These are phyloP conservation scores for Penicillium coprophilum DNA, from an alignment of 495 filamentous ascomycete species.

Conservation along the genomic window DNA sequence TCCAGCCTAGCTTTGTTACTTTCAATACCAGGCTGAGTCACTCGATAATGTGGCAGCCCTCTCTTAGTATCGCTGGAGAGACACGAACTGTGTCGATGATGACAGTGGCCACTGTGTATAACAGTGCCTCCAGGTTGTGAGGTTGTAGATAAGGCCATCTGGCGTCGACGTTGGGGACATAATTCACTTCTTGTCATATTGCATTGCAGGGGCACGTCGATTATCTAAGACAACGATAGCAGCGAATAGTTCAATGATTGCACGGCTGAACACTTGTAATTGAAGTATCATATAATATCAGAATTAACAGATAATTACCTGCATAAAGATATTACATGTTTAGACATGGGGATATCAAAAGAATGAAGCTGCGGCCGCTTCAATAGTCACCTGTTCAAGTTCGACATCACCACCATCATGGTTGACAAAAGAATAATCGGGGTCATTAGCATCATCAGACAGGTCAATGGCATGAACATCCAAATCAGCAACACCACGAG, in stretches of 20 bases:
- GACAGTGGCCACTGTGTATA: not conserved
- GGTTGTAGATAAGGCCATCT: not conserved
- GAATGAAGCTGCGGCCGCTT: conserved; percentile 2
- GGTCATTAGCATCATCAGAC: not conserved
- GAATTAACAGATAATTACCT: not conserved
- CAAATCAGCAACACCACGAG: not conserved
- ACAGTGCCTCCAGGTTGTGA: not conserved
- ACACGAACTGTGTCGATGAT: not conserved
- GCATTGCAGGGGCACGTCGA: not conserved
- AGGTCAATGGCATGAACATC: not conserved
- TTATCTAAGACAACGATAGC: not conserved
- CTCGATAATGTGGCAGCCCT: not conserved
- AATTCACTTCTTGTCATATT: not conserved
- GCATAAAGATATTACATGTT: too few species aligned
- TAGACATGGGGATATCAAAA: not conserved
- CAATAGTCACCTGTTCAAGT: not conserved
- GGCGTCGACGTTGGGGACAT: not conserved
- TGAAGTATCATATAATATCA: not conserved
- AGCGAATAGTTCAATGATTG: not conserved
- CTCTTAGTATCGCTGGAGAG: conserved; percentile 1
- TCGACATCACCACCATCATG: not conserved
- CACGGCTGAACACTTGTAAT: not conserved
- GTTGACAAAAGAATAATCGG: not conserved
- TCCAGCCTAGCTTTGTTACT: not conserved
- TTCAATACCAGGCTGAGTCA: conserved; percentile 1